A percentile compares a stretch with the other conserved stretches of the same genome.
Conservation (phyloP, 352 stramenopile species). For the Pythium coloratum region DNA sequence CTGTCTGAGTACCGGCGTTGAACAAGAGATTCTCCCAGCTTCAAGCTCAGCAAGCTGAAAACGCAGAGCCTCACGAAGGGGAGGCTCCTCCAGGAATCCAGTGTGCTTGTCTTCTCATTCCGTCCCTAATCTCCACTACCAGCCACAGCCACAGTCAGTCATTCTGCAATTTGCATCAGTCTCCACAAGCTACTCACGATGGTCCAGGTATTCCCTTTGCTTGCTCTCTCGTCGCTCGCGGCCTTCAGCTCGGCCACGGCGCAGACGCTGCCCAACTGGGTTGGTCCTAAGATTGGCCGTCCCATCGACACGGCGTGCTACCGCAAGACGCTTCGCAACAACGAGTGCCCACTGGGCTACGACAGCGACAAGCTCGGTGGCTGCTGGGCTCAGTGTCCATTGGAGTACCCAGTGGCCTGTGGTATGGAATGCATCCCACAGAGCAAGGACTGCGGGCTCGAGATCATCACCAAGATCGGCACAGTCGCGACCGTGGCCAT, state of each 20-base stretch:
- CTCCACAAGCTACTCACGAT: not conserved
- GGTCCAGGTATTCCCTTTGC: not conserved
- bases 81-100: no score
- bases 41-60: not conserved
- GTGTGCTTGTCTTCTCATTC: not conserved
- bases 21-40: not conserved
- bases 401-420: conserved; percentile 67
- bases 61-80: not conserved
- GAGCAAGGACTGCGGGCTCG: conserved; percentile 51
- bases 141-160: not conserved
- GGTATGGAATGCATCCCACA: conserved; percentile 60
- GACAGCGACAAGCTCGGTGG: conserved; percentile 41
- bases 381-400: conserved; percentile 63
- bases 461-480: conserved; percentile 41
- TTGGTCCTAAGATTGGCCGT: conserved; percentile 23
- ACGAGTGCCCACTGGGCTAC: conserved; percentile 40
- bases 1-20: not conserved
- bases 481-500: conserved; percentile 43
- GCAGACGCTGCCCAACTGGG: conserved; percentile 26
- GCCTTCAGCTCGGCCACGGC: not conserved
- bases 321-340: conserved; percentile 37
- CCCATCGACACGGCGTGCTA: conserved; percentile 41
- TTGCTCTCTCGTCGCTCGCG: not conserved
- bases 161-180: not conserved
- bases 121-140: not conserved